phyloP scores from a whole-genome alignment of 805 yeast genomes.

The Jamesozyma rosinii region DNA sequence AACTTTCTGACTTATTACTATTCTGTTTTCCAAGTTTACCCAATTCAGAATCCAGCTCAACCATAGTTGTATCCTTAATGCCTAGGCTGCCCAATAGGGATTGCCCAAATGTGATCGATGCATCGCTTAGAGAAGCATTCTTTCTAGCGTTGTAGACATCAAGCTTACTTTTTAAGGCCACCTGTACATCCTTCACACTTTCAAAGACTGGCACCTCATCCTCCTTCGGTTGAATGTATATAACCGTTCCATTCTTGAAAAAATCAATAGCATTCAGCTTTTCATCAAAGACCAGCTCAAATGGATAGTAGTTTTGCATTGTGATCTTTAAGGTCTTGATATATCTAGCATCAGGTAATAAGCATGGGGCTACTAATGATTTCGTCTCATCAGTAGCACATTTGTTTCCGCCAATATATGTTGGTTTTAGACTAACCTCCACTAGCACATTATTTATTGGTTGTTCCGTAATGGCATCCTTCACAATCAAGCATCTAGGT shows the following conservation, averaged over 20 bases:
- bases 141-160: conserved; percentile 1
- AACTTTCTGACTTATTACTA: conserved; percentile 6
- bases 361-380: conserved; percentile 47
- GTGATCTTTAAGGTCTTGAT: conserved; percentile 41
- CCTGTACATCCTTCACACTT: conserved; percentile 8
- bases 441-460: conserved; percentile 42
- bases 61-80: conserved; percentile 11
- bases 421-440: conserved; percentile 15
- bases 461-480: conserved; percentile 54
- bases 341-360: conserved; percentile 50
- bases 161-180: conserved; percentile 9
- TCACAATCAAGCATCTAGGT: conserved; percentile 67
- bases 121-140: neutral
- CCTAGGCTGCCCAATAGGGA: conserved; percentile 5
- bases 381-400: conserved; percentile 36
- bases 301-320: conserved; percentile 44
- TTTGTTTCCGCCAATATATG: neutral
- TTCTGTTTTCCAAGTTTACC: neutral
- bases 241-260: conserved; percentile 23
- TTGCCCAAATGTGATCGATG: conserved; percentile 1
- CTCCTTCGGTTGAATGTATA: conserved; percentile 18
- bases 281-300: conserved; percentile 34
- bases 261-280: conserved; percentile 18
- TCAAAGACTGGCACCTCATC: conserved; percentile 1
- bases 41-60: conserved; percentile 10